Percentiles rank a stretch among this genome's conserved stretches.
Conservation (phyloP, 306 rosid species). For the Corylus avellana region DNA sequence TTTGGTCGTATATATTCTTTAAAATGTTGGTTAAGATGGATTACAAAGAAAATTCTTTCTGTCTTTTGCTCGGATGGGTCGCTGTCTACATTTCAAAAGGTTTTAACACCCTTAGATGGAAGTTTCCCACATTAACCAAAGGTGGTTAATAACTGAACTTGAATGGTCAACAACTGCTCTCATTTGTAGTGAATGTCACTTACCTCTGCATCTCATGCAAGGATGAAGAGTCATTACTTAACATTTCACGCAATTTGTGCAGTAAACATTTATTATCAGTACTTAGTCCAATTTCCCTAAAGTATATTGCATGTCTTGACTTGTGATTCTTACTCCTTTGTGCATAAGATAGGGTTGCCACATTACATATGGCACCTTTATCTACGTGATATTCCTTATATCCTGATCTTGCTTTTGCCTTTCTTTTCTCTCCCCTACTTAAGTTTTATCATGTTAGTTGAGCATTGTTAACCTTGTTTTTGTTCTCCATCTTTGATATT, state of each 20-base stretch:
- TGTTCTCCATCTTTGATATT: conserved; percentile 21
- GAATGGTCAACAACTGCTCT: background rate
- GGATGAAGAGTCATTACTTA: background rate
- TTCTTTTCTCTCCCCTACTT: conserved; percentile 12
- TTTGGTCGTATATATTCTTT: background rate
- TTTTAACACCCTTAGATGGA: background rate
- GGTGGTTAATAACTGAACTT: background rate
- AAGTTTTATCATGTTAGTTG: conserved; percentile 20
- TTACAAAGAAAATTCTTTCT: background rate
- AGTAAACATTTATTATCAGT: background rate
- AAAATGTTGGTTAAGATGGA: background rate
- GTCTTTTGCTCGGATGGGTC: background rate
- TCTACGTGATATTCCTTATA: background rate
- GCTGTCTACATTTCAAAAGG: too few relatives aligned
- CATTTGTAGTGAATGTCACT: background rate
- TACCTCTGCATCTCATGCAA: background rate
- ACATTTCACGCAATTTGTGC: background rate
- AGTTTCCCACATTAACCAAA: background rate
- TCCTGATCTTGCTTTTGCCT: background rate
- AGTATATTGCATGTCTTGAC: background rate
- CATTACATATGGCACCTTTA: background rate
- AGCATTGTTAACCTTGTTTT: conserved; percentile 27
- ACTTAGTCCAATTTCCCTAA: background rate
- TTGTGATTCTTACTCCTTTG: background rate
- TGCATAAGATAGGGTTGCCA: background rate